Conservation (phyloP, 805 yeast genomes). For the Kodamaea jinghongensis region DNA sequence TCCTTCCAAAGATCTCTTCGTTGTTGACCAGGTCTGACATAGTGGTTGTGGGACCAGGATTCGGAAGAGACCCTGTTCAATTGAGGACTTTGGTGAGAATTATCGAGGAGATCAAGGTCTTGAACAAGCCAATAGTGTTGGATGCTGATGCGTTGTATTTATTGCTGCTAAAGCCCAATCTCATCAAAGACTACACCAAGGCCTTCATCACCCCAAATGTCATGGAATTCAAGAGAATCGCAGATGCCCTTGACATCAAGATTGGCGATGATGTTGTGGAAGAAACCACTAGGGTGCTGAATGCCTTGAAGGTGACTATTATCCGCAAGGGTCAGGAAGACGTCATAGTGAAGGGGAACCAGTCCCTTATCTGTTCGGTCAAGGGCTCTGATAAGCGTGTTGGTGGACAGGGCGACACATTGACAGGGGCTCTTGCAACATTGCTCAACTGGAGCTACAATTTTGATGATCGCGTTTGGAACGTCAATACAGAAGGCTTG, state of each 20-base stretch:
- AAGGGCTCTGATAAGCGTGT: slow-evolving; percentile 76
- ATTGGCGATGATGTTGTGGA: slow-evolving; percentile 13
- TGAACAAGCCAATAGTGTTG: slow-evolving; percentile 67
- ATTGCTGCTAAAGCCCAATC: slow-evolving; percentile 53
- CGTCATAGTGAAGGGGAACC: slow-evolving; percentile 52
- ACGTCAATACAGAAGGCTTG: slow-evolving; percentile 3
- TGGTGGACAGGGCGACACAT: slow-evolving; percentile 96
- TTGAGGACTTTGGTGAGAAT: slow-evolving; percentile 55
- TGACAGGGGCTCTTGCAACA: slow-evolving; percentile 83
- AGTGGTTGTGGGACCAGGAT: slow-evolving; percentile 89
- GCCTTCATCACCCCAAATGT: slow-evolving; percentile 88
- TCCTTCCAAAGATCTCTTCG: slow-evolving; percentile 54
- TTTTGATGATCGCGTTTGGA: slow-evolving; percentile 60
- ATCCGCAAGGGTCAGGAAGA: slow-evolving; percentile 74
- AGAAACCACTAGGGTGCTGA: slow-evolving; percentile 34
- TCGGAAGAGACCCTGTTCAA: slow-evolving; percentile 80
- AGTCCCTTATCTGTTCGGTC: slow-evolving; percentile 41
- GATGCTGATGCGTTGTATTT: slow-evolving; percentile 90
- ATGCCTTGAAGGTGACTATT: slow-evolving; percentile 53
- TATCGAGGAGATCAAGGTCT: slow-evolving; percentile 52
- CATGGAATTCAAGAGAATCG: slow-evolving; percentile 73
- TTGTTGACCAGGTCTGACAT: slow-evolving; percentile 71
- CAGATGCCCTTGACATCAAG: slow-evolving; percentile 44
- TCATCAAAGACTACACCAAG: slow-evolving; percentile 52
- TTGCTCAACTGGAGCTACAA: slow-evolving; percentile 76